Base-by-base conservation (phyloP, 2,329 filamentous ascomycete species). In the Akanthomyces dipterigenus region DNA sequence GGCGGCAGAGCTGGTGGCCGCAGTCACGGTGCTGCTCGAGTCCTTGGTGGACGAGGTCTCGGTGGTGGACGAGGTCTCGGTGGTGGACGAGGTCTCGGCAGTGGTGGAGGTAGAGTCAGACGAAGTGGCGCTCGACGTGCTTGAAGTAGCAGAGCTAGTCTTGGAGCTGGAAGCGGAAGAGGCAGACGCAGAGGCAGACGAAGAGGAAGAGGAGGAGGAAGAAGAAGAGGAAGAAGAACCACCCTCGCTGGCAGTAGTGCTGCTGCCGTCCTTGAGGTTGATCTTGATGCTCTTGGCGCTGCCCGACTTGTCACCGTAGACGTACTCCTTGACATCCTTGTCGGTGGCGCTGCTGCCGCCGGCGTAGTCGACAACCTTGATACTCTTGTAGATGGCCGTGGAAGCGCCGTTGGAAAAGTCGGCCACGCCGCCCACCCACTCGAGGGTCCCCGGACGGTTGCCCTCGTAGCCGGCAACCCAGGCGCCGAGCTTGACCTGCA, bases 371-470 rank as follows among this genome's bases (percentile, higher is more conserved):
- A 74, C 70, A 65, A 86, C 79, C 65, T 72, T 78, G 66, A 85
- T 70, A 69, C 74, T 78, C 77, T 83, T 78, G 81, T 85, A 85
- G 77, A 80, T 81, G 68, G 76, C 83, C 57, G 73, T 70, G 76
- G 82, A 83, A 62, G 83, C 82, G 63, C 72, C 80, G 66, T 81
- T 65, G 65, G 66, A 67, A 69, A 83, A 84, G 70, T 84, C 73
- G 66, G 82, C 68, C 70, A 87, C 86, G 63, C 88, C 88, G 65
- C 87, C 88, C 60, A 84, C 84, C 86, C 86, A 88, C 63, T 82
- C 67, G 64, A 92, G 88, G 42, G 91, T 95, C 63, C 91, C 91
- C 63, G 82, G 73, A 38, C 83, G 71, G 67, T 90, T 88, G 64
- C 76, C 73, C 63, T 76, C 73, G 67, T 81, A 76, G 61, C 84